Conservation (phyloP, 2,329 filamentous ascomycete genomes). For the Aureobasidium sp. region DNA sequence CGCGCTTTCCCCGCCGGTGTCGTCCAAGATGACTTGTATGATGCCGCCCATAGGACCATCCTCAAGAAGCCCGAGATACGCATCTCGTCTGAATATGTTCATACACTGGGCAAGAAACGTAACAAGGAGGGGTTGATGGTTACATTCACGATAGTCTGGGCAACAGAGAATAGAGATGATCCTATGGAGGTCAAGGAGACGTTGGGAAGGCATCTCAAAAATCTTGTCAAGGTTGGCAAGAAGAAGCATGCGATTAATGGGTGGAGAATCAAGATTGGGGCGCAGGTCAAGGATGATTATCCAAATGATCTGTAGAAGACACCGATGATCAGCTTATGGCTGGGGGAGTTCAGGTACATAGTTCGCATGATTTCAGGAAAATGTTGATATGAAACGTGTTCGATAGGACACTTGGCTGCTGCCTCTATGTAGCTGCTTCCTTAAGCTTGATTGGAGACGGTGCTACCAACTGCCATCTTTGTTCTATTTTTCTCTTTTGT, state of each 20-base stretch:
- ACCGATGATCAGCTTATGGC: background rate
- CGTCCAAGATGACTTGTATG: constrained; percentile 1
- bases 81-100: constrained; percentile 10
- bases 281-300: constrained; percentile 6
- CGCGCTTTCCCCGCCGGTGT: constrained; percentile 49
- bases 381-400: background rate
- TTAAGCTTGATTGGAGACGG: too few relatives aligned
- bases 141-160: constrained; percentile 1
- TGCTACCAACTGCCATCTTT: too few relatives aligned
- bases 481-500: too few relatives aligned
- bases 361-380: background rate
- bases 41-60: background rate
- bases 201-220: constrained; percentile 27
- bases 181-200: constrained; percentile 20
- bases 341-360: background rate
- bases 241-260: constrained; percentile 41
- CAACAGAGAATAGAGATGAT: background rate
- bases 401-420: too few relatives aligned
- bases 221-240: constrained; percentile 45
- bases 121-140: constrained; percentile 3
- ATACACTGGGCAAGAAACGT: constrained; percentile 3
- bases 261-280: constrained; percentile 25
- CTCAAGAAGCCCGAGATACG: constrained; percentile 9
- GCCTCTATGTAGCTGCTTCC: too few relatives aligned
- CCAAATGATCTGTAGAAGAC: background rate